phyloP scores from a whole-genome alignment of 169 alveolate genomes.

The Plasmodium fragile region DNA sequence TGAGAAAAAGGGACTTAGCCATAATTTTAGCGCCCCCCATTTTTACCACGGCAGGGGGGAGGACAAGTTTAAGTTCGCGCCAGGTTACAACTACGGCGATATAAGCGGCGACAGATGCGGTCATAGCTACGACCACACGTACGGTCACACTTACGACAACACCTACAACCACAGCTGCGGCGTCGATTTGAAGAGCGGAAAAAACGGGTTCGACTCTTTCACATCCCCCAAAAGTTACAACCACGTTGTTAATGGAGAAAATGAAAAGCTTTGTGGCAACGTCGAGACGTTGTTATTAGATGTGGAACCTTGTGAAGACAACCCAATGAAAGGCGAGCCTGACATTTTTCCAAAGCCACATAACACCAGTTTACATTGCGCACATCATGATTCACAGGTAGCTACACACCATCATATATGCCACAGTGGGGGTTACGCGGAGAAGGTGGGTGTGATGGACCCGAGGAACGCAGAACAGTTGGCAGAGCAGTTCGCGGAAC shows the following conservation, averaged over 20 bases:
- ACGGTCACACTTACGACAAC: background rate
- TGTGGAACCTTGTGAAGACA: slow-evolving; percentile 33
- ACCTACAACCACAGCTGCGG: background rate
- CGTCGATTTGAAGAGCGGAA: background rate
- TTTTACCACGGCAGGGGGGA: slow-evolving; percentile 17
- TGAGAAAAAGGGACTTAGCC: slow-evolving; percentile 14
- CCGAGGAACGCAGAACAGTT: background rate
- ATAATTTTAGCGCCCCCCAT: slow-evolving; percentile 5
- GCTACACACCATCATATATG: slow-evolving; percentile 17
- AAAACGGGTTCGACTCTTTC: slow-evolving; percentile 22
- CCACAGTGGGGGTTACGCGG: background rate
- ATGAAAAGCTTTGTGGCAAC: background rate
- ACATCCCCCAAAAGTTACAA: background rate
- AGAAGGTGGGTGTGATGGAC: background rate
- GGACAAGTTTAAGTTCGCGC: slow-evolving; percentile 2
- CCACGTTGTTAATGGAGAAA: slow-evolving; percentile 3
- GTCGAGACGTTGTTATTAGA: background rate
- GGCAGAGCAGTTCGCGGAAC: background rate
- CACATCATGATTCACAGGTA: slow-evolving; percentile 6
- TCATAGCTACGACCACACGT: background rate
- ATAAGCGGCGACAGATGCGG: background rate
- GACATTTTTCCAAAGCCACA: background rate
- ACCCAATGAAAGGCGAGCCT: background rate
- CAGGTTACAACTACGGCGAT: background rate
- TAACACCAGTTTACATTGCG: background rate